Conservation (phyloP, 225 moss, liverwort and hornwort species). For the Antitrichia curtipendula region DNA sequence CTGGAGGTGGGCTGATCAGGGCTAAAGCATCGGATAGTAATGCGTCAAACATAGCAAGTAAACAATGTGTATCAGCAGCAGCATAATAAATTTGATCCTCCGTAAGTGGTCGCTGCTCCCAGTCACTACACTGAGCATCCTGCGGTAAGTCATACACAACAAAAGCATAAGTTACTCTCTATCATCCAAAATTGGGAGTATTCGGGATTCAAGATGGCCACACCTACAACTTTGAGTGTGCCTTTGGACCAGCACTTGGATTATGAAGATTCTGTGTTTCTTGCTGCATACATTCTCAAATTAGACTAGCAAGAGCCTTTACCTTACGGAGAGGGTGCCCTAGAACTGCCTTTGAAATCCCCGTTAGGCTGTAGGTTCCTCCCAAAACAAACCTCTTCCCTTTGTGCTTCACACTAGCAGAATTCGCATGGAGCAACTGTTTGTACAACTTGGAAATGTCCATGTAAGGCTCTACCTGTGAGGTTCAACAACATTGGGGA, state of each 20-base stretch:
- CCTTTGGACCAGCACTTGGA: not conserved
- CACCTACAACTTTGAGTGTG: not conserved
- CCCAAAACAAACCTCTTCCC: slow-evolving; percentile 49
- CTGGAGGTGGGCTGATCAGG: slow-evolving; percentile 39
- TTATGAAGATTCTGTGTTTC: not conserved
- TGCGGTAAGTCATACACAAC: slow-evolving; percentile 21
- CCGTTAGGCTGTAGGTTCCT: slow-evolving; percentile 55
- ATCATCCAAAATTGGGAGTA: not conserved
- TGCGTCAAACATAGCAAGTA: slow-evolving; percentile 72
- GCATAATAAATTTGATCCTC: slow-evolving; percentile 76
- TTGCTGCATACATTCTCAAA: not conserved
- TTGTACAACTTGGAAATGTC: slow-evolving; percentile 74
- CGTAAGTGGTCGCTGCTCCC: slow-evolving; percentile 91
- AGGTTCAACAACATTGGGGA: not conserved
- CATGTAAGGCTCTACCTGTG: slow-evolving; percentile 90
- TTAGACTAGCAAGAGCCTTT: not conserved
- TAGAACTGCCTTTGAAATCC: slow-evolving; percentile 62
- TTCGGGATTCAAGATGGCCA: not conserved
- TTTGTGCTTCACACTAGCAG: slow-evolving; percentile 21
- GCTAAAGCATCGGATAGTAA: slow-evolving; percentile 44
- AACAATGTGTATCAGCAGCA: slow-evolving; percentile 86
- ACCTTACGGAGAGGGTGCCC: slow-evolving; percentile 83
- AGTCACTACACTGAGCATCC: slow-evolving; percentile 97
- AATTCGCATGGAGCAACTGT: slow-evolving; percentile 23
- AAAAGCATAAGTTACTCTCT: not conserved